These are phyloP conservation scores for Aphanomyces invadans DNA, from an alignment of 352 stramenopile genomes.

Conservation along the genomic window DNA sequence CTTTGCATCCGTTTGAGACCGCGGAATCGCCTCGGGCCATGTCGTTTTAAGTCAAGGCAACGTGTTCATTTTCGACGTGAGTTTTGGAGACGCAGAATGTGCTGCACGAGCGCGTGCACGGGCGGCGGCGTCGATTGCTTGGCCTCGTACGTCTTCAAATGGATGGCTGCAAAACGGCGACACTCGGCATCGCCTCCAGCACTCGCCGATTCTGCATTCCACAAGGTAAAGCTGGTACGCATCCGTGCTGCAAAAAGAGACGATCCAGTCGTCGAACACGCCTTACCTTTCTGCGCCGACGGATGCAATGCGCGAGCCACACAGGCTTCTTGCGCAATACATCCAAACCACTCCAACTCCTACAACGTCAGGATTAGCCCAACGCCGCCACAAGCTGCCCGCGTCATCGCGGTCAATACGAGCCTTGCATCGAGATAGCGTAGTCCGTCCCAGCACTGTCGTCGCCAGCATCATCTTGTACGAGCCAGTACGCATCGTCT, in stretches of 20 bases:
- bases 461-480: slow-evolving; percentile 53
- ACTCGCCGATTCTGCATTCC: not conserved
- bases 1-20: not conserved
- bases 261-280: not conserved
- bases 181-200: slow-evolving; percentile 2
- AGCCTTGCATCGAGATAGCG: slow-evolving; percentile 56
- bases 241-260: not conserved
- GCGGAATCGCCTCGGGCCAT: not conserved
- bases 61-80: not conserved
- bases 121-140: not conserved
- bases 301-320: not conserved
- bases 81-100: not conserved
- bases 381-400: not conserved
- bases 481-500: slow-evolving; percentile 48
- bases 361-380: not conserved
- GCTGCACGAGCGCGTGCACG: not conserved
- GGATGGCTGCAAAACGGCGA: slow-evolving; percentile 12
- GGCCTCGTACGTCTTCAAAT: not conserved
- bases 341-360: slow-evolving; percentile 75
- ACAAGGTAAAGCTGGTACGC: not conserved
- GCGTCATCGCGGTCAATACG: too few relatives aligned
- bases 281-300: not conserved
- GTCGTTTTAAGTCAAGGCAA: too few relatives aligned
- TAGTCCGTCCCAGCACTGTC: slow-evolving; percentile 62
- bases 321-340: slow-evolving; percentile 18